phyloP scores from a whole-genome alignment of 257 asterid genomes.

The Nicotiana attenuata region DNA sequence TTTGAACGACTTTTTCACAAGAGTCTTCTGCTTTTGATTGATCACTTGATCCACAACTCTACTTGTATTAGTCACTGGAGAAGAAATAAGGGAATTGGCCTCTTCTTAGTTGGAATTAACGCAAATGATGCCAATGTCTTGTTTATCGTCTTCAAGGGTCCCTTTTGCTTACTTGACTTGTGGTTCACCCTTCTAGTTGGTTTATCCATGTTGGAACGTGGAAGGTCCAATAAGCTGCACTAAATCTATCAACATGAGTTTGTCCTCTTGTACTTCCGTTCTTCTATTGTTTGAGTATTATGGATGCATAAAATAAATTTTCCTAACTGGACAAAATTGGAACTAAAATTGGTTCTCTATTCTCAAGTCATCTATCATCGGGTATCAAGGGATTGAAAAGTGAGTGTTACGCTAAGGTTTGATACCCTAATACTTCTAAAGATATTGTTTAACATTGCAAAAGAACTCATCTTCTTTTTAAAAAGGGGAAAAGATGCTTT shows the following conservation, averaged over 20 bases:
- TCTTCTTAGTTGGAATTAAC: conserved; percentile 4
- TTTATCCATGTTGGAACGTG: neutral
- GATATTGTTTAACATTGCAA: neutral
- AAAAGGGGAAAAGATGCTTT: neutral
- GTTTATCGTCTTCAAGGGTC: neutral
- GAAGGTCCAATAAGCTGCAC: no score
- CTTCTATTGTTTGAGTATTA: no score
- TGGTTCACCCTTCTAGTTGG: neutral
- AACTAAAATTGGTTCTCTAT: neutral
- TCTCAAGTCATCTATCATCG: neutral
- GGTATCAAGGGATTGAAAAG: neutral
- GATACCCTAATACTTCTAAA: neutral
- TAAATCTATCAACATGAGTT: no score
- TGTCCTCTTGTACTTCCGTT: no score
- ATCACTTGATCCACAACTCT: conserved; percentile 1
- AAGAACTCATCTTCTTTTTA: neutral
- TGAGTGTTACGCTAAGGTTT: neutral
- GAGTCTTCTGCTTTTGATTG: neutral
- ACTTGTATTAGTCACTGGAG: neutral
- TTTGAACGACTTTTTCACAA: neutral
- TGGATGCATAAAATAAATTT: neutral
- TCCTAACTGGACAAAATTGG: neutral
- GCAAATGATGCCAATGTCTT: neutral
- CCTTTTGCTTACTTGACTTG: neutral
- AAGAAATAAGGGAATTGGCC: neutral